Conservation (phyloP, 192 early-diverging fungal genomes). For the Geranomyces variabilis region DNA sequence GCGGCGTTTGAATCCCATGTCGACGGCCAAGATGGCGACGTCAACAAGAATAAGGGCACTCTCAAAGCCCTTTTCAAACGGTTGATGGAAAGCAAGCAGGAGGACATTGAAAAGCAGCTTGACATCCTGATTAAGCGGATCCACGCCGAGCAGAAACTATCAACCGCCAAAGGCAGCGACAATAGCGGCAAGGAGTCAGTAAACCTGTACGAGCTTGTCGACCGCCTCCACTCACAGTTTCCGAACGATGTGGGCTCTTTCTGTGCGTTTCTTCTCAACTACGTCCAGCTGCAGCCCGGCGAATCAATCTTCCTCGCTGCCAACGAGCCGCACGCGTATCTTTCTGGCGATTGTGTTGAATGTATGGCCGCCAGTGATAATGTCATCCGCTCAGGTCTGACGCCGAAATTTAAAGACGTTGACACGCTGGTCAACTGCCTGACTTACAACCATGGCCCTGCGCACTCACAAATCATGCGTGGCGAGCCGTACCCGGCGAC, state of each 20-base stretch:
- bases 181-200: no score
- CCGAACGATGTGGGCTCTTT: constrained; percentile 91
- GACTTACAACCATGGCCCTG: constrained; percentile 83
- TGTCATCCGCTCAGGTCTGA: constrained; percentile 94
- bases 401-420: constrained; percentile 97
- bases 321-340: constrained; percentile 96
- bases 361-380: constrained; percentile 99
- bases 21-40: neutral
- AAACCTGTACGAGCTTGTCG: constrained; percentile 64
- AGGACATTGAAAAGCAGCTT: constrained; percentile 57
- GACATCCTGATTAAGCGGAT: constrained; percentile 57
- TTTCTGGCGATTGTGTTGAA: constrained; percentile 95
- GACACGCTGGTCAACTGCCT: constrained; percentile 87
- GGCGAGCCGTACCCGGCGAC: constrained; percentile 62
- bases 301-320: constrained; percentile 94
- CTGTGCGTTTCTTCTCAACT: constrained; percentile 88
- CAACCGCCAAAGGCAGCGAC: neutral
- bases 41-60: constrained; percentile 48
- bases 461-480: constrained; percentile 77
- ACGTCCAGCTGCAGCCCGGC: constrained; percentile 76
- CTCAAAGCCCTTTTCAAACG: constrained; percentile 45
- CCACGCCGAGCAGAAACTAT: constrained; percentile 10
- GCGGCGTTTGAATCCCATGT: constrained; percentile 38
- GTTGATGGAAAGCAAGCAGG: constrained; percentile 39
- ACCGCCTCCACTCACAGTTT: constrained; percentile 79